phyloP scores from a whole-genome alignment of 805 yeast species.

The Saccharomycopsis sp. region DNA sequence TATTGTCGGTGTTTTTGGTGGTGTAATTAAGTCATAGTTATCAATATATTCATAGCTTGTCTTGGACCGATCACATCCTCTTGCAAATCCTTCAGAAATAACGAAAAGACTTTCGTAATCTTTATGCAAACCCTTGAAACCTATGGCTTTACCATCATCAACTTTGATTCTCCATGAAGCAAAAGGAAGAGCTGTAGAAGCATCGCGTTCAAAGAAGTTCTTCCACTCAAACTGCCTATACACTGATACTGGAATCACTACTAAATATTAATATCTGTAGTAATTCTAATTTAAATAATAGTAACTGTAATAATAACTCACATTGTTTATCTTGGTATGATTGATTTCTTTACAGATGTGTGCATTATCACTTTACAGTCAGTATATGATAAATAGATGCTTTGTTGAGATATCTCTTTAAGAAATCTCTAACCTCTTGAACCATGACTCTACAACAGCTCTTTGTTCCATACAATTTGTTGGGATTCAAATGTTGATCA shows the following conservation, averaged over 20 bases:
- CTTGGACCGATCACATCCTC: slow-evolving; percentile 48
- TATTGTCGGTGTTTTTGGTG: background rate
- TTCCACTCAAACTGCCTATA: slow-evolving; percentile 60
- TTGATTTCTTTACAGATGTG: too few species aligned
- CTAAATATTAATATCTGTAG: too few species aligned
- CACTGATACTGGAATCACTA: slow-evolving; percentile 64
- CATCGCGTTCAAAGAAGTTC: slow-evolving; percentile 59
- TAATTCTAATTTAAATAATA: too few species aligned
- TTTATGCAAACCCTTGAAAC: slow-evolving; percentile 42
- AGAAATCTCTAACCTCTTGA: too few species aligned
- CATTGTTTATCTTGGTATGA: too few species aligned
- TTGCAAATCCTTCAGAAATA: slow-evolving; percentile 69
- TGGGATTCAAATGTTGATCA: too few species aligned
- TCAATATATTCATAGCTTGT: background rate
- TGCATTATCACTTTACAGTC: too few species aligned
- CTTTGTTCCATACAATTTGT: too few species aligned
- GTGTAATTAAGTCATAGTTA: background rate
- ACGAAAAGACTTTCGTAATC: slow-evolving; percentile 74
- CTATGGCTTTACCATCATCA: slow-evolving; percentile 12
- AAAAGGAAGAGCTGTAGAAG: slow-evolving; percentile 74
- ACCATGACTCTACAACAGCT: too few species aligned
- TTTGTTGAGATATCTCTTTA: too few species aligned
- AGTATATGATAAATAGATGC: too few species aligned
- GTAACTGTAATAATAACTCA: too few species aligned
- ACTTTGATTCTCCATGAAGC: slow-evolving; percentile 80